Base-by-base conservation (phyloP, 164 flowering plant species). In the grape (Vitis vinifera) region DNA sequence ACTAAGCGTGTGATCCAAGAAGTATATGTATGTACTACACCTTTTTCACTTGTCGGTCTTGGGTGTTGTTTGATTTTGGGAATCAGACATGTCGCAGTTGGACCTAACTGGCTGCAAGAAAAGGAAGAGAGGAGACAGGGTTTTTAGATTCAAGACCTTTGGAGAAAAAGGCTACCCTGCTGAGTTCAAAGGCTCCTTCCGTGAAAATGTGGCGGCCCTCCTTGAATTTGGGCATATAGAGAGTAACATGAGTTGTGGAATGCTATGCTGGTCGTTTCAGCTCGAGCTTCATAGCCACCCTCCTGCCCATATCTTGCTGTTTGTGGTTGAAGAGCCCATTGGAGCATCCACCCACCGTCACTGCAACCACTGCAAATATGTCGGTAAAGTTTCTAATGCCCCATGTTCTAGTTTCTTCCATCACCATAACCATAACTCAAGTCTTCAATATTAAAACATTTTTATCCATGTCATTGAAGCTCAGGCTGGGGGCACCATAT, bases 401-500 rank as follows among this genome's bases (percentile, higher is more conserved):
- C 55, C 44, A 37, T 37, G 44, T 37, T 37, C 4, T 37, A 6
- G 44, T 37, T 37, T 37, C 44, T 3, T 37, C 44, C 44, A 37
- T 37, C 44, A 37, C 44, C 7, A 37, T 37, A 3, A 37, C 44
- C 27, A 6, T 37, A 37, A 37, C 27, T 23, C 27, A 37, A 37
- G 44, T 37, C 7, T 3, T 37, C 7, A 37, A 37, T 37, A 37
- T 37, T 37, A 37, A 37, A 37, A 37, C 44, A 37, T 37, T 6
- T 37, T 37, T 37, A 37, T 0, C 7, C 44, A 37, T 17, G 23
- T 17, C 62, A 59, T 17, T n/a, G 62, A 68, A 68, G 71, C 49
- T 59, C 86, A 93, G 99, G 98, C 17, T 96, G 99, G 99, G 97
- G 97, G 3, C 83, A 90, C 58, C 88, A 92, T 73, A 80, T 91